Percentiles rank a stretch among this genome's conserved stretches.
Evolutionary conservation across 192 early-diverging fungal genomes (phyloP).

Genomic region (Chytriomyces confervae): DNA sequence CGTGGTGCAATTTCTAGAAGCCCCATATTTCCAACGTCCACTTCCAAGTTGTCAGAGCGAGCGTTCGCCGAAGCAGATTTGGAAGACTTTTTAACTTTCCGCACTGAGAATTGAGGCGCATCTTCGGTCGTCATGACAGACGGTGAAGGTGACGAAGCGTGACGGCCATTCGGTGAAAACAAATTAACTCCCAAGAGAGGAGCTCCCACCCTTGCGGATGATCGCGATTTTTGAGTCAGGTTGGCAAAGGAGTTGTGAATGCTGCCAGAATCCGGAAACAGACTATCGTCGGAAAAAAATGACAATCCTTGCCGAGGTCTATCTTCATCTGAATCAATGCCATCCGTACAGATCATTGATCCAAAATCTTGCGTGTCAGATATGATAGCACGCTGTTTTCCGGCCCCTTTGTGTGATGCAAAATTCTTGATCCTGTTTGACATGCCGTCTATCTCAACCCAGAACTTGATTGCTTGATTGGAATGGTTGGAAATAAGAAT

Average conservation of each 20-base stretch:
- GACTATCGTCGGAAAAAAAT: background rate
- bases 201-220: background rate
- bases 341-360: constrained; percentile 35
- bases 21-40: constrained; percentile 34
- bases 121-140: background rate
- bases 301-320: background rate
- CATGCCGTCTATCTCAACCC: constrained; percentile 32
- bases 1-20: constrained; percentile 35
- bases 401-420: background rate
- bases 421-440: background rate
- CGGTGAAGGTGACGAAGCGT: background rate
- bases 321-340: constrained; percentile 34
- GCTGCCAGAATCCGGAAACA: background rate
- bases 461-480: constrained; percentile 23
- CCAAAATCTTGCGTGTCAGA: constrained; percentile 20
- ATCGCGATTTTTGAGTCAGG: background rate
- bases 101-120: background rate
- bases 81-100: background rate
- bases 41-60: constrained; percentile 19
- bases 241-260: background rate
- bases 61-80: background rate
- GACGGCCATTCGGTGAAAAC: background rate
- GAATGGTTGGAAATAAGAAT: constrained; percentile 29
- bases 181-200: background rate
- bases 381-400: background rate